Evolutionary conservation across 495 filamentous ascomycete species (phyloP).

Genomic region (Penicillium flavigenum): DNA sequence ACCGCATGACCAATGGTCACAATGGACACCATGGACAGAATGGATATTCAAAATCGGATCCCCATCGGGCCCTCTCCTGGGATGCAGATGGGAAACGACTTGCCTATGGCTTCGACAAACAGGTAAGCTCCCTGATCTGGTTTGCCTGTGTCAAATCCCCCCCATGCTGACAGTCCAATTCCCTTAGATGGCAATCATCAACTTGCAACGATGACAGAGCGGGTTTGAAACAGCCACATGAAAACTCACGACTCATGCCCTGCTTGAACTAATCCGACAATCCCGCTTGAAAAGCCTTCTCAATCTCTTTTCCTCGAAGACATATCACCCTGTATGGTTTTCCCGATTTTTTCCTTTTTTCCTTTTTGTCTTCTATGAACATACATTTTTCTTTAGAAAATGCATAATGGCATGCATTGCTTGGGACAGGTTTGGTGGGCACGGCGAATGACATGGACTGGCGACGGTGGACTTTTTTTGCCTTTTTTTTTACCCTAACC

Average conservation of each 20-base stretch:
- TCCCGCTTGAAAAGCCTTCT: constrained; percentile 8
- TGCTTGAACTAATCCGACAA: constrained; percentile 9
- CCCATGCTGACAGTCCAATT: constrained; percentile 10
- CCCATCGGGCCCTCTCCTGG: constrained; percentile 65
- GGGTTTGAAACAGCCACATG: constrained; percentile 4
- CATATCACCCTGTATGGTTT: constrained; percentile 7
- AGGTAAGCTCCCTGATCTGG: constrained; percentile 50
- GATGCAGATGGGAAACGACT: constrained; percentile 73
- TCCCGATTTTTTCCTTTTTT: not conserved
- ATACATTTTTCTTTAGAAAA: constrained; percentile 38
- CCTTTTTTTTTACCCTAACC: constrained; percentile 14
- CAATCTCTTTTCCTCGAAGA: constrained; percentile 8
- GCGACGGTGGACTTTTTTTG: constrained; percentile 30
- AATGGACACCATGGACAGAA: constrained; percentile 41
- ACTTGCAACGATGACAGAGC: constrained; percentile 42
- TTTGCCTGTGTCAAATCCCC: constrained; percentile 6
- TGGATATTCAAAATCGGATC: constrained; percentile 30
- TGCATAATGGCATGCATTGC: constrained; percentile 39
- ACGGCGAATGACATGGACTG: constrained; percentile 34
- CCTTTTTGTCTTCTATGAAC: constrained; percentile 26
- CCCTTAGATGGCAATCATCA: constrained; percentile 44
- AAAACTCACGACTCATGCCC: constrained; percentile 14
- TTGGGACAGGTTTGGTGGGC: constrained; percentile 27
- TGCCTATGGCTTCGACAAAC: constrained; percentile 67
- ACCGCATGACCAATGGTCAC: constrained; percentile 38